Evolutionary conservation across 2,329 filamentous ascomycete genomes (phyloP).

Genomic region (Aspergillus intermedius): DNA sequence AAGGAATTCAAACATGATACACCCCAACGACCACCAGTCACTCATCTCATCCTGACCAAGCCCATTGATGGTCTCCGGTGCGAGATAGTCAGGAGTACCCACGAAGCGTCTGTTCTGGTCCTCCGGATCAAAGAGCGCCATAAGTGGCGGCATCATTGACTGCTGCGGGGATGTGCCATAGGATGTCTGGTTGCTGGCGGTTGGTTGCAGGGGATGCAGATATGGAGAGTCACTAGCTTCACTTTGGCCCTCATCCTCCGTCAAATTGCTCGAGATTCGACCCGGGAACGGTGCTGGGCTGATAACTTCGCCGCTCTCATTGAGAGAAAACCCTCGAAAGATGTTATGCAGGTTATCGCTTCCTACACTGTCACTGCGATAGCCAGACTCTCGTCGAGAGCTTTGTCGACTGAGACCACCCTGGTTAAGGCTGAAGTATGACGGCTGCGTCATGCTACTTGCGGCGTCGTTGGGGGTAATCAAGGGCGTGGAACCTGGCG

Average conservation of each 20-base stretch:
- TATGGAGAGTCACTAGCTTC: conserved; percentile 72
- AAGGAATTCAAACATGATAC: conserved; percentile 93
- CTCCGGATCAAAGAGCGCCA: conserved; percentile 90
- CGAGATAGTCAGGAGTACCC: conserved; percentile 92
- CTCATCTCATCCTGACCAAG: conserved; percentile 95
- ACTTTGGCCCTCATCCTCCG: conserved; percentile 68
- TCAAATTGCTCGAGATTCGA: conserved; percentile 42
- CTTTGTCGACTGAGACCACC: conserved; percentile 54
- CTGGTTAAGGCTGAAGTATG: conserved; percentile 72
- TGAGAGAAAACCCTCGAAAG: conserved; percentile 71
- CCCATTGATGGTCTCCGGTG: conserved; percentile 92
- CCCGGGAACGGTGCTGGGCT: conserved; percentile 27
- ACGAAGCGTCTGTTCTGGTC: conserved; percentile 91
- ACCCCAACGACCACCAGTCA: conserved; percentile 99
- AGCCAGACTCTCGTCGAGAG: conserved; percentile 63
- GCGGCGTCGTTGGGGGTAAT: conserved; percentile 68
- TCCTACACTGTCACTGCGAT: conserved; percentile 85
- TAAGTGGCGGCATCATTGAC: conserved; percentile 81
- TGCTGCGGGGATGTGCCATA: conserved; percentile 47
- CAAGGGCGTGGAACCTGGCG: conserved; percentile 75
- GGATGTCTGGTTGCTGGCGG: conserved; percentile 44
- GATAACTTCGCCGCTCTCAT: conserved; percentile 50
- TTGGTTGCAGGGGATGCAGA: conserved; percentile 58
- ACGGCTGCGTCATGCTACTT: conserved; percentile 69
- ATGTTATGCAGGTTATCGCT: conserved; percentile 79